Percentiles rank a stretch among this genome's conserved stretches.
Conservation (phyloP, 2,329 filamentous ascomycete genomes). For the Neonectria coccinea region DNA sequence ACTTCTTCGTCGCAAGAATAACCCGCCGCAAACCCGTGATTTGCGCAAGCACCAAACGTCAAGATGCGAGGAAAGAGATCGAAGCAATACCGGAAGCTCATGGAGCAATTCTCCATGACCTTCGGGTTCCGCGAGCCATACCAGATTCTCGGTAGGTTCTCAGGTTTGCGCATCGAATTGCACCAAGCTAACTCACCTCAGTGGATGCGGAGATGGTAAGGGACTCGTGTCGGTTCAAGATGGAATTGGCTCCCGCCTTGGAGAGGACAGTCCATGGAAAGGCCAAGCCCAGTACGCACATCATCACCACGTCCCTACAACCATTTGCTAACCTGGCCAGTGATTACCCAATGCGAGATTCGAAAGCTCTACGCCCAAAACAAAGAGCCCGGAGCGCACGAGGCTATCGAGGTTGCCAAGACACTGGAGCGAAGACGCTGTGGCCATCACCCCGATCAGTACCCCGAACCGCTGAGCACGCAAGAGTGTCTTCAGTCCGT, state of each 20-base stretch:
- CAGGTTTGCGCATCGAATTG: constrained; percentile 6
- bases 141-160: constrained; percentile 77
- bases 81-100: constrained; percentile 80
- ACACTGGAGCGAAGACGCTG: constrained; percentile 80
- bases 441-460: constrained; percentile 79
- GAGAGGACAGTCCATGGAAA: constrained; percentile 88
- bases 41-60: constrained; percentile 16
- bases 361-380: constrained; percentile 78
- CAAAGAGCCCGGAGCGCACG: constrained; percentile 62
- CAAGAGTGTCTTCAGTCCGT: constrained; percentile 79
- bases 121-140: constrained; percentile 96
- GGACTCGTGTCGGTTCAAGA: constrained; percentile 86
- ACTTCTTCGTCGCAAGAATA: constrained; percentile 5
- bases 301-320: constrained; percentile 13
- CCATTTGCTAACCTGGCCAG: constrained; percentile 52
- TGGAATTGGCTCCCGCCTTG: constrained; percentile 83
- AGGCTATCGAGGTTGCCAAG: constrained; percentile 81
- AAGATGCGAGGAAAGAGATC: constrained; percentile 64
- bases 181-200: constrained; percentile 48
- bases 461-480: constrained; percentile 76
- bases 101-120: constrained; percentile 88
- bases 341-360: constrained; percentile 86
- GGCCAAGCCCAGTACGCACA: constrained; percentile 78
- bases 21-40: constrained; percentile 10
- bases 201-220: constrained; percentile 88